Base-by-base conservation (phyloP, 2,329 filamentous ascomycete genomes). In the Periconia sp. region DNA sequence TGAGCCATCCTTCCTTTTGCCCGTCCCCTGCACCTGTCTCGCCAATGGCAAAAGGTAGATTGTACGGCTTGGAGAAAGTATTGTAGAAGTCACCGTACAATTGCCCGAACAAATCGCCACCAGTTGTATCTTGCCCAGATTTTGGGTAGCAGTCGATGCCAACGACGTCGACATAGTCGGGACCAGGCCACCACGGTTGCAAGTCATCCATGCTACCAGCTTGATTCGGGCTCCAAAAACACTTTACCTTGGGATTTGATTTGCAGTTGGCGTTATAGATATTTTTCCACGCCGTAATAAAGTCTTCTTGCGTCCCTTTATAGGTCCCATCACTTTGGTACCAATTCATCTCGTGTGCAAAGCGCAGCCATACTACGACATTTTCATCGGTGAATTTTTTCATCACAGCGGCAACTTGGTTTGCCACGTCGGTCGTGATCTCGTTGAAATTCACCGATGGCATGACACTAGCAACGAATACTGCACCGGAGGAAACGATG, bases 301-400 rank as follows among this genome's bases (percentile, higher is more conserved):
- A 53, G 33, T 44, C 46, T 7, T 29, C 5, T 6, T 34, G 1
- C 1, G 37, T 42, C 18, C 46, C 43, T 21, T 50, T 40, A 32
- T 53, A 53, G 1, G 43, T 47, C 2, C 46, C 43, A 25, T 46
- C 43, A 3, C n/a, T 19, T 2, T 43, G 40, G 25, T 53, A 53
- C 46, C 46, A 50, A 25, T 53, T 53, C 50, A 53, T 46, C 17
- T 53, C 50, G 32, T 50, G 46, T 11, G 36, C 50, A 21, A 47
- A 53, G 6, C 50, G 33, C 4, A 53, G 40, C 50, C 50, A 53
- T 3, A 53, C 50, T 4, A 38, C 26, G 1, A 53, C 37, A 10
- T 46, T 46, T 2, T 39, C 46, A n/a, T 53, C 43, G 8, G 50
- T 50, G 28, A 53, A 53, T 25, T 53, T 31, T 28, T 53, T 48